A percentile compares a stretch with the other conserved stretches of the same genome.
These are phyloP conservation scores for Vittaforma corneae DNA, from an alignment of 371 early-diverging fungal genomes.

Conservation along the genomic window DNA sequence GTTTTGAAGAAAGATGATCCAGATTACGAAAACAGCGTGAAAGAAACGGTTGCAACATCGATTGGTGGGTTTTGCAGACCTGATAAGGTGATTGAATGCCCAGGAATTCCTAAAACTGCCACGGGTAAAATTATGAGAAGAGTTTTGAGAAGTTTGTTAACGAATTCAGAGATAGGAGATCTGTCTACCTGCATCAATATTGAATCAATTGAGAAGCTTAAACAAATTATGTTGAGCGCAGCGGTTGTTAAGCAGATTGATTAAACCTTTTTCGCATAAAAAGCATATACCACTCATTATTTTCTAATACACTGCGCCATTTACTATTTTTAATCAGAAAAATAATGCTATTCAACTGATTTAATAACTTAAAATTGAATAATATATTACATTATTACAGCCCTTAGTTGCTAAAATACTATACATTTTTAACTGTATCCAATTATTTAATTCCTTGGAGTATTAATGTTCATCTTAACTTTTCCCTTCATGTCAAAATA, in stretches of 20 bases:
- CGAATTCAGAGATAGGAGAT: slow-evolving; percentile 63
- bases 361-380: too few species aligned
- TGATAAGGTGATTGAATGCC: slow-evolving; percentile 68
- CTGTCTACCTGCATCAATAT: slow-evolving; percentile 41
- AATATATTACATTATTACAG: too few species aligned
- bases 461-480: slow-evolving; percentile 53
- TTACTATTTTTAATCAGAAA: too few species aligned
- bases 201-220: slow-evolving; percentile 27
- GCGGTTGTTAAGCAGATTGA: too few species aligned
- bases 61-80: slow-evolving; percentile 73
- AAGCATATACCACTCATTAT: too few species aligned
- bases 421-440: too few species aligned
- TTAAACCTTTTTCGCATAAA: too few species aligned
- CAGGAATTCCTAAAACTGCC: slow-evolving; percentile 81
- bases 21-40: slow-evolving; percentile 62
- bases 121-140: slow-evolving; percentile 78
- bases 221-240: too few species aligned
- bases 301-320: too few species aligned
- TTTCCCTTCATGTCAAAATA: slow-evolving; percentile 55
- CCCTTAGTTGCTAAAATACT: too few species aligned
- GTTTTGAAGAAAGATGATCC: slow-evolving; percentile 57
- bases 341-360: too few species aligned
- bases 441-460: background rate
- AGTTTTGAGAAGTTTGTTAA: slow-evolving; percentile 76
- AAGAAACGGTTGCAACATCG: slow-evolving; percentile 66